These are phyloP conservation scores for Picochlorum sp. DNA, from an alignment of 139 green algal genomes.

Conservation along the genomic window DNA sequence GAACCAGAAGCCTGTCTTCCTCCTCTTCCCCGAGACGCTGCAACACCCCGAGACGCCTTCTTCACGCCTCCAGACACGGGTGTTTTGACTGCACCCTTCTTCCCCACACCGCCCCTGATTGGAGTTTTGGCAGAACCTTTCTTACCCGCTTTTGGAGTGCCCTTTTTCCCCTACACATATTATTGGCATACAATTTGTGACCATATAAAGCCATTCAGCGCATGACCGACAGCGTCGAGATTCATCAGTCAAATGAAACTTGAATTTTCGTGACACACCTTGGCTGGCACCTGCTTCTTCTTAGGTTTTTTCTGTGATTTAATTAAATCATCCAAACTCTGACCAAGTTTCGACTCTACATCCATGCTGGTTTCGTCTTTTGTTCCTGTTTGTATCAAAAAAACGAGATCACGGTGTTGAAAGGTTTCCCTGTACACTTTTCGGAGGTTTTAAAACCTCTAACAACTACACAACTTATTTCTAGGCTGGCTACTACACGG, in stretches of 20 bases:
- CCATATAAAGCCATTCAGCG: too few species aligned
- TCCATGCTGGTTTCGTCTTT: not conserved
- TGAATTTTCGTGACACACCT: not conserved
- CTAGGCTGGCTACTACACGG: too few species aligned
- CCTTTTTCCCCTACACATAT: too few species aligned
- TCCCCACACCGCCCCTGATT: too few species aligned
- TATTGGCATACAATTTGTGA: too few species aligned
- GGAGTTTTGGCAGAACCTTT: too few species aligned
- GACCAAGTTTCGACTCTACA: slow-evolving; percentile 18
- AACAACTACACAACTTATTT: too few species aligned
- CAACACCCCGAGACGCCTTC: not conserved
- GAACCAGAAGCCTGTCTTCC: not conserved
- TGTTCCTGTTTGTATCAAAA: not conserved
- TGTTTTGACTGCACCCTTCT: not conserved
- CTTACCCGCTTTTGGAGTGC: too few species aligned
- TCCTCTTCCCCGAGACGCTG: not conserved
- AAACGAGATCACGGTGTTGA: not conserved
- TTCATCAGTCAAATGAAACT: too few species aligned
- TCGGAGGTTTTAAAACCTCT: too few species aligned
- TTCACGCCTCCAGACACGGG: not conserved
- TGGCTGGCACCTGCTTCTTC: slow-evolving; percentile 14
- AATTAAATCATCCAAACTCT: slow-evolving; percentile 36
- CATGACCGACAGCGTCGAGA: too few species aligned
- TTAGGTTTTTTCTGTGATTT: slow-evolving; percentile 16
- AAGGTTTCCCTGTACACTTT: too few species aligned